A percentile compares a stretch with the other conserved stretches of the same genome.
phyloP scores from a whole-genome alignment of 177 flowering plant species.

The Vitis hybrid region DNA sequence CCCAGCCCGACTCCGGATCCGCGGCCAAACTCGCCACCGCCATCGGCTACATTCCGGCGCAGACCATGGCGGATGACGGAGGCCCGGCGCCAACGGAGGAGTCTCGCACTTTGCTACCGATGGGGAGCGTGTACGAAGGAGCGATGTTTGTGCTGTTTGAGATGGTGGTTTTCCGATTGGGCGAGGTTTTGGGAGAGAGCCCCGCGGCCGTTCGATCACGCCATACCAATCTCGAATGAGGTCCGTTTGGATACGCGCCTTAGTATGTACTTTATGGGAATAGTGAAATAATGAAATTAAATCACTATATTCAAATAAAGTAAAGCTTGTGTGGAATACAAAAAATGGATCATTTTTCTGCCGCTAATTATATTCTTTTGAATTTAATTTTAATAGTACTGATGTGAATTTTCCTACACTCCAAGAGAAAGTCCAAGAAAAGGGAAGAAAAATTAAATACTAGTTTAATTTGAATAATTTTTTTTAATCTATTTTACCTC shows the following conservation, averaged over 20 bases:
- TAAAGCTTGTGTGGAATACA: no score
- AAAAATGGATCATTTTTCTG: no score
- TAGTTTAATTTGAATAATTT: no score
- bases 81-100: constrained; percentile 12
- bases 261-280: no score
- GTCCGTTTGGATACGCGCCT: not conserved
- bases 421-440: no score
- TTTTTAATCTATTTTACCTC: no score
- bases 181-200: constrained; percentile 53
- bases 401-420: no score
- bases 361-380: no score
- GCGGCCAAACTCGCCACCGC: constrained; percentile 43
- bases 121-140: constrained; percentile 93
- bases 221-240: constrained; percentile 85
- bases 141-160: constrained; percentile 94
- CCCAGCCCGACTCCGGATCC: constrained; percentile 65
- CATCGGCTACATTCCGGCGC: constrained; percentile 68
- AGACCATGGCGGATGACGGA: constrained; percentile 83
- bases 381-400: no score
- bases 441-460: no score
- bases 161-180: constrained; percentile 78
- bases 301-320: no score
- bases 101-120: constrained; percentile 59
- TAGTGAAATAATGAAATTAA: no score
- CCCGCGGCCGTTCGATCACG: constrained; percentile 67